These are phyloP conservation scores for Candida hispaniensis DNA, from an alignment of 805 yeast genomes.

Conservation along the genomic window DNA sequence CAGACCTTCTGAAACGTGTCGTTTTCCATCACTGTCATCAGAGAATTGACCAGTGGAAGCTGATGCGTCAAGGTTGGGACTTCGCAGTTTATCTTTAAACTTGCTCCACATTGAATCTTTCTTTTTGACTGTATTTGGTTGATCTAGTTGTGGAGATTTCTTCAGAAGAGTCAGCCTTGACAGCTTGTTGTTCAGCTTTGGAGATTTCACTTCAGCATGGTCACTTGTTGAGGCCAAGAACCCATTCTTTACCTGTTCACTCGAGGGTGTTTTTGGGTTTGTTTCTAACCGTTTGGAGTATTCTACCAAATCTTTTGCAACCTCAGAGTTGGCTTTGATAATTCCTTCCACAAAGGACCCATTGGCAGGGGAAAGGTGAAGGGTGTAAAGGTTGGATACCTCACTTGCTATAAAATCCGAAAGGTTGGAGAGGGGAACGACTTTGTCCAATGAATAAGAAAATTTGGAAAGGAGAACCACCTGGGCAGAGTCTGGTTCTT, in stretches of 20 bases:
- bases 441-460: slow-evolving; percentile 22
- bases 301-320: slow-evolving; percentile 21
- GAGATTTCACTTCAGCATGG: too few species aligned
- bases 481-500: slow-evolving; percentile 27
- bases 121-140: too few species aligned
- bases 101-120: slow-evolving; percentile 14
- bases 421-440: slow-evolving; percentile 29
- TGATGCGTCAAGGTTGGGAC: too few species aligned
- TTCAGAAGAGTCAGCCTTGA: too few species aligned
- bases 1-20: too few species aligned
- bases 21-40: too few species aligned
- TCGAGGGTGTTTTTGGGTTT: slow-evolving; percentile 12
- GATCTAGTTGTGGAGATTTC: too few species aligned
- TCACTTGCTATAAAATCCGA: slow-evolving; percentile 32
- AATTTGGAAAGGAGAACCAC: slow-evolving; percentile 22
- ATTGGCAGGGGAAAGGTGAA: slow-evolving; percentile 32
- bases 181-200: too few species aligned
- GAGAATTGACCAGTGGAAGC: too few species aligned
- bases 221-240: too few species aligned
- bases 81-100: slow-evolving; percentile 5
- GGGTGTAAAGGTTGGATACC: slow-evolving; percentile 30
- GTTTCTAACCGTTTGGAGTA: slow-evolving; percentile 22
- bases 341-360: slow-evolving; percentile 25
- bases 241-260: too few species aligned
- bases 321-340: slow-evolving; percentile 26